Conservation (phyloP, 805 yeast species). For the Nakazawaea peltata region DNA sequence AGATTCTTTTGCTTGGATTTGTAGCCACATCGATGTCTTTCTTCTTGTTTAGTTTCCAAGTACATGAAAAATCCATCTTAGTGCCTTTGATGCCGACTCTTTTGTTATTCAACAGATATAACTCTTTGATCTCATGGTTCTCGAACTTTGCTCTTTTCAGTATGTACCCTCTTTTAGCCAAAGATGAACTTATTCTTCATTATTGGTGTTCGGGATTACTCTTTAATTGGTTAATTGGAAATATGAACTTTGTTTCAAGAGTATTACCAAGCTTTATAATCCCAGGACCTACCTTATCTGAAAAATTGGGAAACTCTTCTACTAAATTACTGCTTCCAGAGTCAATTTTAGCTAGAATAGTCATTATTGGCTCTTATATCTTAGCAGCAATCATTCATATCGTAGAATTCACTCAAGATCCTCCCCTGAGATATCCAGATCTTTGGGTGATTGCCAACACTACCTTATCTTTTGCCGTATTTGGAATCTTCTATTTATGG, state of each 20-base stretch:
- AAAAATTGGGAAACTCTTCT: constrained; percentile 6
- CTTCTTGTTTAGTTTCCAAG: constrained; percentile 87
- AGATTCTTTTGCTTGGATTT: constrained; percentile 61
- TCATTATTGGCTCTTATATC: constrained; percentile 44
- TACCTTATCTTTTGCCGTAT: constrained; percentile 67
- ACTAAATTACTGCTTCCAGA: constrained; percentile 34
- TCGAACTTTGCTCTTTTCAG: constrained; percentile 80
- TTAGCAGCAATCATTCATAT: constrained; percentile 43
- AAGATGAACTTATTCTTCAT: constrained; percentile 70
- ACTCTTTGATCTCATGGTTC: constrained; percentile 78
- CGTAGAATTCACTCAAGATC: constrained; percentile 38
- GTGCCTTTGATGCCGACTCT: constrained; percentile 85
- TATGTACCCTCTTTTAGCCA: constrained; percentile 76
- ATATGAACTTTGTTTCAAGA: constrained; percentile 45
- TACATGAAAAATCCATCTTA: constrained; percentile 88
- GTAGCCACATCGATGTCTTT: constrained; percentile 83
- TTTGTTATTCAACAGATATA: constrained; percentile 48
- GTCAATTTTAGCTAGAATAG: constrained; percentile 37
- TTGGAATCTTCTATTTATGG: constrained; percentile 79
- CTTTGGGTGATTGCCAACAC: constrained; percentile 78
- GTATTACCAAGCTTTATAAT: constrained; percentile 31
- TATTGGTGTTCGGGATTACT: constrained; percentile 52
- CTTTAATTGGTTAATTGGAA: constrained; percentile 77
- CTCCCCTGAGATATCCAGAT: constrained; percentile 70
- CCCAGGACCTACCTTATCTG: constrained; percentile 28